phyloP scores from a whole-genome alignment of 352 stramenopile species.

The Elongisporangium prolatum region DNA sequence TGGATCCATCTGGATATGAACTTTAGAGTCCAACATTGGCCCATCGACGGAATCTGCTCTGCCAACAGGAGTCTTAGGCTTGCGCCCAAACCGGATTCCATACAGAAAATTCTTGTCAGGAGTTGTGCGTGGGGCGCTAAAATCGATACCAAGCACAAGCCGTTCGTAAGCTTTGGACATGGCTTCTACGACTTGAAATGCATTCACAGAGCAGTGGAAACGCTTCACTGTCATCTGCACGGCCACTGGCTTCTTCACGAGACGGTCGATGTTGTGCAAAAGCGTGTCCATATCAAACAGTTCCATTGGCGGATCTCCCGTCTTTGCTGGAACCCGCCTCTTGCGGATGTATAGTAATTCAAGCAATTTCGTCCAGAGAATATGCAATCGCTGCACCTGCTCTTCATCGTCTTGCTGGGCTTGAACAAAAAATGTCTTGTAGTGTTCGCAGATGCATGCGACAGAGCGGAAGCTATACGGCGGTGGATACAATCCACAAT shows the following conservation, averaged over 20 bases:
- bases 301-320: conserved; percentile 23
- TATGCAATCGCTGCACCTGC: conserved; percentile 28
- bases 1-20: conserved; percentile 2
- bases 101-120: conserved; percentile 48
- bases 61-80: conserved; percentile 9
- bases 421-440: conserved; percentile 42
- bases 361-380: conserved; percentile 43
- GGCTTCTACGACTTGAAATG: conserved; percentile 48
- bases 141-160: conserved; percentile 56
- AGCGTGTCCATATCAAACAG: conserved; percentile 60
- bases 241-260: conserved; percentile 43
- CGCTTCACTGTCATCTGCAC: conserved; percentile 47
- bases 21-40: conserved; percentile 9
- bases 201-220: conserved; percentile 56
- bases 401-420: conserved; percentile 27
- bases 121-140: conserved; percentile 42
- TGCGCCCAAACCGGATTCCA: conserved; percentile 69
- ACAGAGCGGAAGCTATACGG: conserved; percentile 45
- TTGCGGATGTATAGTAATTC: conserved; percentile 67
- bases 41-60: conserved; percentile 14
- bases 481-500: conserved; percentile 34
- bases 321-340: conserved; percentile 13
- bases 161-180: conserved; percentile 62
- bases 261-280: conserved; percentile 39
- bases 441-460: conserved; percentile 57